phyloP scores from a whole-genome alignment of 2,329 filamentous ascomycete species.

The Fusarium pseudonygamai region DNA sequence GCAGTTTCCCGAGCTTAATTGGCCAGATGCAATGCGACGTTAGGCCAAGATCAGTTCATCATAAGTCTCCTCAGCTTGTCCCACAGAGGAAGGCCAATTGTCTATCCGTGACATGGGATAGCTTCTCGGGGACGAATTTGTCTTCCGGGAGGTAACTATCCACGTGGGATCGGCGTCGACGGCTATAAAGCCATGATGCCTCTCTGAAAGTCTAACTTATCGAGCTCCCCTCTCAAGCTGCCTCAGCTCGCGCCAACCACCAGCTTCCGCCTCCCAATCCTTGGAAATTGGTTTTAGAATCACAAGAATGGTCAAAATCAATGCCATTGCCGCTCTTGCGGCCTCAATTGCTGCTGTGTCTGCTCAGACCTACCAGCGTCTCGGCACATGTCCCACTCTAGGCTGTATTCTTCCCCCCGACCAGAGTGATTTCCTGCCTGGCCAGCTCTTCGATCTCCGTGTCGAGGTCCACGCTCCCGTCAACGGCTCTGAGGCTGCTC shows the following conservation, averaged over 20 bases:
- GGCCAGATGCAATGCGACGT: conserved; percentile 21
- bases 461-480: conserved; percentile 83
- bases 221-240: conserved; percentile 28
- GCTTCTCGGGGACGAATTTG: conserved; percentile 17
- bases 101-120: conserved; percentile 20
- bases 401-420: conserved; percentile 70
- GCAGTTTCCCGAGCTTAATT: conserved; percentile 25
- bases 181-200: conserved; percentile 37
- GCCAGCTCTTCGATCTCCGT: conserved; percentile 85
- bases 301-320: conserved; percentile 49
- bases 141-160: conserved; percentile 25
- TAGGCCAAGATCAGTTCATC: conserved; percentile 29
- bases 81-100: conserved; percentile 37
- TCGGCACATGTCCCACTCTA: conserved; percentile 67
- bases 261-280: conserved; percentile 1
- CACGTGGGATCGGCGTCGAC: conserved; percentile 33
- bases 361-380: conserved; percentile 68
- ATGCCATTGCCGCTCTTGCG: conserved; percentile 47
- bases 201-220: conserved; percentile 9
- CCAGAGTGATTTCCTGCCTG: conserved; percentile 81
- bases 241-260: conserved; percentile 18
- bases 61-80: conserved; percentile 32
- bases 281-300: conserved; percentile 10
- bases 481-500: conserved; percentile 83
- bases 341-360: conserved; percentile 53